Base-by-base conservation (phyloP, 345 rosid species). In the Ricinus communis region DNA sequence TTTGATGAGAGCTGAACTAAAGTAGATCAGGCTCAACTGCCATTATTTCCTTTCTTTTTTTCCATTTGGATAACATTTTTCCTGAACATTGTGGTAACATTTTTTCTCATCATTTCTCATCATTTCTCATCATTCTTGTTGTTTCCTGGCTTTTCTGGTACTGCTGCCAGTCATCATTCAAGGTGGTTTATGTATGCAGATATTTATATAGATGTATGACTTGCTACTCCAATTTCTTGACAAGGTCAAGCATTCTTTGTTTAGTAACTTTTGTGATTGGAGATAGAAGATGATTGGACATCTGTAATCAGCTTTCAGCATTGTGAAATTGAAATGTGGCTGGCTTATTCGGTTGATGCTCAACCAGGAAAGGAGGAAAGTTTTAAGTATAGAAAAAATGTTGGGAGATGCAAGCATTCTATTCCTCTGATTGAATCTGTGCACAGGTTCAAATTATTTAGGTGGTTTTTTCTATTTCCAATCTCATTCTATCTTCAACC, bases 181-280 rank as follows among this genome's bases (percentile, higher is more conserved):
- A 43, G 50, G 5, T 40, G 25, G 27, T 38, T 0, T 40, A 62
- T 40, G 9, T 36, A 43, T 24, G 12, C n/a, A 43, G 8, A 28
- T 11, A 2, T 7, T 24, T 63, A 7, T 25, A 5, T 15, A 41
- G 21, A 43, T 63, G 36, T 43, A 22, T 14, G 15, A 2, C 22
- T 45, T 63, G 53, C 36, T 63, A 2, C 27, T 36, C 24, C 14
- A 22, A 25, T 31, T 24, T 7, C 14, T 22, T 51, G 53, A 63
- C 36, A 63, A 63, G 53, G 67, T 63, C 67, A 63, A 43, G 25
- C 22, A 36, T 62, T 43, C 11, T 49, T 41, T 24, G 28, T 24
- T 40, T 24, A 22, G 22, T 41, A 22, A 62, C 16, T 2, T 41
- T 43, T 43, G n/a, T 52, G 25, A 36, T 22, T 45, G 33, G 67